Evolutionary conservation across 768 basidiomycete species (phyloP).

Genomic region (Tylopilus sp.): DNA sequence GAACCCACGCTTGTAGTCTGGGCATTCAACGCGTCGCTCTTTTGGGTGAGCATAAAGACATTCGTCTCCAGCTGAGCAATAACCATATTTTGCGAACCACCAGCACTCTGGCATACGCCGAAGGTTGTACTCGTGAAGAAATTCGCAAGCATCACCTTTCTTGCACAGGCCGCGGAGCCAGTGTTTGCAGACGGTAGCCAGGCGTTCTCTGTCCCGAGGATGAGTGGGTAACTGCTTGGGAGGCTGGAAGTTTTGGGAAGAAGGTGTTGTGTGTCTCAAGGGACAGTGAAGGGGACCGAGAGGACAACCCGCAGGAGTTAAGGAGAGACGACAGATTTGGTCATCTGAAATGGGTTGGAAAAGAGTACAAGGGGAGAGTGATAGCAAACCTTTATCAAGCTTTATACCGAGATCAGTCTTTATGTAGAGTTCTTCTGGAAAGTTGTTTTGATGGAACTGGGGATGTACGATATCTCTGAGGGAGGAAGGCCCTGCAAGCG

Average conservation of each 20-base stretch:
- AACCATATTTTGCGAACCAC: constrained; percentile 98
- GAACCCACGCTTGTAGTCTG: constrained; percentile 94
- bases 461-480: constrained; percentile 75
- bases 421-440: constrained; percentile 74
- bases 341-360: constrained; percentile 54
- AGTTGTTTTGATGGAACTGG: constrained; percentile 93
- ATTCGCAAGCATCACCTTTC: constrained; percentile 97
- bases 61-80: constrained; percentile 95
- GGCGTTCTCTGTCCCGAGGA: constrained; percentile 76
- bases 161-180: constrained; percentile 98
- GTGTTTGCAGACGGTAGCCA: constrained; percentile 96
- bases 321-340: constrained; percentile 86
- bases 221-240: constrained; percentile 79
- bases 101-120: constrained; percentile 98
- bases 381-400: constrained; percentile 76
- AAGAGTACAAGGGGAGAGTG: not conserved
- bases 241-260: constrained; percentile 85
- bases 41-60: constrained; percentile 96
- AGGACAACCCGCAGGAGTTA: constrained; percentile 84
- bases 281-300: constrained; percentile 92
- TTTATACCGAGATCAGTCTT: constrained; percentile 83
- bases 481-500: constrained; percentile 53
- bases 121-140: constrained; percentile 98
- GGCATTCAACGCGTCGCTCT: constrained; percentile 88
- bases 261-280: constrained; percentile 86